Evolutionary conservation across 2,329 filamentous ascomycete genomes (phyloP).

Genomic region (Berkeleyomyces rouxiae): DNA sequence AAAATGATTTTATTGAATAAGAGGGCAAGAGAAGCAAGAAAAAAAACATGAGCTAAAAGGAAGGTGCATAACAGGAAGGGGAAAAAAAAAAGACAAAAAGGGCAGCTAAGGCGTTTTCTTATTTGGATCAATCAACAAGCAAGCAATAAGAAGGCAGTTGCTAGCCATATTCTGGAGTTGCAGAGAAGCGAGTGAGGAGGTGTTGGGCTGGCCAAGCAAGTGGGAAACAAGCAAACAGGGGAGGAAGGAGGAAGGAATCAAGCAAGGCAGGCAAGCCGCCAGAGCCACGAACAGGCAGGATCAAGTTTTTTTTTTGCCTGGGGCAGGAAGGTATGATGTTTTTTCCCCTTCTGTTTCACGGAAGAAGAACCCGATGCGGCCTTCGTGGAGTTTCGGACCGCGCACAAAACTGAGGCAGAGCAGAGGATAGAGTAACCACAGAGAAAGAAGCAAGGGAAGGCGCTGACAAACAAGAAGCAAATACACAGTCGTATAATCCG

Average conservation of each 20-base stretch:
- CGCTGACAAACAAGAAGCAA: background rate
- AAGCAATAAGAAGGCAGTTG: background rate
- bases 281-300: background rate
- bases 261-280: background rate
- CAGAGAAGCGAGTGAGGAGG: background rate
- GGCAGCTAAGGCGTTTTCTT: background rate
- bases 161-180: background rate
- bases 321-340: too few relatives aligned
- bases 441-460: background rate
- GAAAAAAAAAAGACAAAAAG: background rate
- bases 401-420: background rate
- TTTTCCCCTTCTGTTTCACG: background rate
- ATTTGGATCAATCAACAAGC: background rate
- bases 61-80: background rate
- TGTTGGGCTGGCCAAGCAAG: background rate
- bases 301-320: background rate
- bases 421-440: background rate
- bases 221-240: background rate
- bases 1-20: background rate
- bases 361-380: background rate
- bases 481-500: background rate
- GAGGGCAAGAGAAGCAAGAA: background rate
- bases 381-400: background rate
- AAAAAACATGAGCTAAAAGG: background rate
- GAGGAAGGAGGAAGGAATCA: background rate